These are phyloP conservation scores for Raphanus sativus DNA, from an alignment of 345 rosid species.

Conservation along the genomic window DNA sequence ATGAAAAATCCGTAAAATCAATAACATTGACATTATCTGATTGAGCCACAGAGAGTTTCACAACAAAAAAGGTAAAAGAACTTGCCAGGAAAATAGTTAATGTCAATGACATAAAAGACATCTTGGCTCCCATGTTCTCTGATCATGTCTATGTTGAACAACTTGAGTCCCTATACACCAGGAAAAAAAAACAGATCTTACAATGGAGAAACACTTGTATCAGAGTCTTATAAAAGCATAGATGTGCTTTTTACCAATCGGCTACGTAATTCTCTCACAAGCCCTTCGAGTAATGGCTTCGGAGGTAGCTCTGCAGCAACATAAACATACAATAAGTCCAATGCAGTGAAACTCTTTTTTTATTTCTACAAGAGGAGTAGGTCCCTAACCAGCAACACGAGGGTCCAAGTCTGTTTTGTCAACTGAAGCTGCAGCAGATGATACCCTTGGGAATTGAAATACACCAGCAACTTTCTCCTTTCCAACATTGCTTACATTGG, in stretches of 20 bases:
- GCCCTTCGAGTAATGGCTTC: conserved; percentile 66
- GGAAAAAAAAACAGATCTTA: conserved; percentile 7
- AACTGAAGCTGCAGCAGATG: conserved; percentile 83
- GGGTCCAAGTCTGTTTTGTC: conserved; percentile 87
- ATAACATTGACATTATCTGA: not conserved
- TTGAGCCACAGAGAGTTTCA: not conserved
- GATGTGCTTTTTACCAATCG: conserved; percentile 52
- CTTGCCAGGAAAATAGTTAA: conserved; percentile 93
- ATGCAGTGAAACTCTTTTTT: not conserved
- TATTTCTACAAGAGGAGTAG: not conserved
- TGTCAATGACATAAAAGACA: conserved; percentile 79
- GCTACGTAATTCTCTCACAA: conserved; percentile 66
- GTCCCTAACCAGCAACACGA: conserved; percentile 58
- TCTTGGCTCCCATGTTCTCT: conserved; percentile 76
- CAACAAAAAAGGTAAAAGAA: not conserved
- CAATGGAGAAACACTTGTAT: not conserved
- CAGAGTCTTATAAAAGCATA: not conserved
- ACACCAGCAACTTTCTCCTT: conserved; percentile 60
- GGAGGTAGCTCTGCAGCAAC: conserved; percentile 83
- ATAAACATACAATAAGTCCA: not conserved
- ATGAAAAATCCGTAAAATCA: not conserved
- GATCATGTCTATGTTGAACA: conserved; percentile 91
- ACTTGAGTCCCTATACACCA: conserved; percentile 57
- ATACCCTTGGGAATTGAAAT: conserved; percentile 74
- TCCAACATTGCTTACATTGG: conserved; percentile 60